phyloP scores from a whole-genome alignment of 106 monocot genomes.

The Iris macrosiphon region DNA sequence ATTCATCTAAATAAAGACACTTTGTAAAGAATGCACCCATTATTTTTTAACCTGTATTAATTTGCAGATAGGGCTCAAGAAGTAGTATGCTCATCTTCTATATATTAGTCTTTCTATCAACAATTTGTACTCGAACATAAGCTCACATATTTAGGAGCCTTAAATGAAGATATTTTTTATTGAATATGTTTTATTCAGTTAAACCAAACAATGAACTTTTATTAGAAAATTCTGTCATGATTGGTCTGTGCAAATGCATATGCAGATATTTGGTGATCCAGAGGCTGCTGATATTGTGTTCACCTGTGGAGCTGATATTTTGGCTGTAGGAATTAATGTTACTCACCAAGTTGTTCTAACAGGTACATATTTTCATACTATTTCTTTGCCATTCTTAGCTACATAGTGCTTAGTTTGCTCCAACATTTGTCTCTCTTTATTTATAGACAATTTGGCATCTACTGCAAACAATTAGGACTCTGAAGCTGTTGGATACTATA shows the following conservation, averaged over 20 bases:
- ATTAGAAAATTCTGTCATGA: background rate
- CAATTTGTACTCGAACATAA: too few species aligned
- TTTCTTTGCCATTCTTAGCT: background rate
- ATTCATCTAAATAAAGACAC: too few species aligned
- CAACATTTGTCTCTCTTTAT: background rate
- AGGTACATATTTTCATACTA: conserved; percentile 22
- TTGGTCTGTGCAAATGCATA: conserved; percentile 9
- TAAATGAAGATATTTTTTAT: too few species aligned
- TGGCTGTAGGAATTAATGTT: conserved; percentile 91
- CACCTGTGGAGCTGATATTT: conserved; percentile 84
- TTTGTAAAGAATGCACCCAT: too few species aligned
- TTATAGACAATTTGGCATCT: background rate
- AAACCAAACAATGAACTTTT: too few species aligned
- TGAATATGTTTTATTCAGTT: too few species aligned
- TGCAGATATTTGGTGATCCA: conserved; percentile 93
- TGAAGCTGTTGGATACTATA: too few species aligned
- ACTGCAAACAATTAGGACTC: background rate
- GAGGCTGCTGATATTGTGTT: conserved; percentile 96
- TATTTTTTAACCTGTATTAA: too few species aligned
- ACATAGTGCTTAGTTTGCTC: background rate
- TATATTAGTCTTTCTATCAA: too few species aligned
- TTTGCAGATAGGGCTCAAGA: too few species aligned
- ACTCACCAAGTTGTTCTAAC: conserved; percentile 87
- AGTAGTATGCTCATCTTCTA: too few species aligned
- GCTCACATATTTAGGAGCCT: too few species aligned